phyloP scores from a whole-genome alignment of 768 basidiomycete species.

The Plicaturopsis crispa region DNA sequence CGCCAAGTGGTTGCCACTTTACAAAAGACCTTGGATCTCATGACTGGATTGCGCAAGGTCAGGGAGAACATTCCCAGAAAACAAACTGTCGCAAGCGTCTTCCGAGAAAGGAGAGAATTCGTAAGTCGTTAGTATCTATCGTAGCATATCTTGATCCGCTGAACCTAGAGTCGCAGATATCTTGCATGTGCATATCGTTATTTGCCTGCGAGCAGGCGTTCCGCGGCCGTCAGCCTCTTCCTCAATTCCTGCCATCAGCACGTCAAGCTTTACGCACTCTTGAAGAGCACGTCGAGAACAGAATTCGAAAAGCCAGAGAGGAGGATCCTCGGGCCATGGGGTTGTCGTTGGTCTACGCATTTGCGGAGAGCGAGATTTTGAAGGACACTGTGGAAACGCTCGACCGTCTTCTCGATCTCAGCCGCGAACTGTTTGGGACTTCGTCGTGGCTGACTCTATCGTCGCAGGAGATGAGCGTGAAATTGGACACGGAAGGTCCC shows the following conservation, averaged over 20 bases:
- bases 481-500: slow-evolving; percentile 2
- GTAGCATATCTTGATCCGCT: background rate
- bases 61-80: slow-evolving; percentile 37
- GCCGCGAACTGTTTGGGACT: slow-evolving; percentile 36
- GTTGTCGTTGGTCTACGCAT: slow-evolving; percentile 30
- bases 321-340: slow-evolving; percentile 23
- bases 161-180: slow-evolving; percentile 22
- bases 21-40: slow-evolving; percentile 33
- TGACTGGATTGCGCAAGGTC: slow-evolving; percentile 39
- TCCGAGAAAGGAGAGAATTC: slow-evolving; percentile 34
- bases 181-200: slow-evolving; percentile 37
- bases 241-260: slow-evolving; percentile 42
- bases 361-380: slow-evolving; percentile 36
- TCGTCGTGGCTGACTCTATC: slow-evolving; percentile 30
- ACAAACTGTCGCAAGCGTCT: slow-evolving; percentile 30
- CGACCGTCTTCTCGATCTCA: slow-evolving; percentile 31
- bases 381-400: slow-evolving; percentile 32
- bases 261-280: slow-evolving; percentile 30
- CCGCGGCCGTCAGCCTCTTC: slow-evolving; percentile 35
- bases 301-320: slow-evolving; percentile 18
- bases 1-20: slow-evolving; percentile 26
- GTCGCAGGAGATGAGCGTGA: background rate
- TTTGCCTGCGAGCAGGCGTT: slow-evolving; percentile 44
- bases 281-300: slow-evolving; percentile 23
- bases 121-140: slow-evolving; percentile 13